A percentile compares a stretch with the other conserved stretches of the same genome.
These are phyloP conservation scores for Yamadazyma diospyri DNA, from an alignment of 1,139 yeast genomes.

Conservation along the genomic window DNA sequence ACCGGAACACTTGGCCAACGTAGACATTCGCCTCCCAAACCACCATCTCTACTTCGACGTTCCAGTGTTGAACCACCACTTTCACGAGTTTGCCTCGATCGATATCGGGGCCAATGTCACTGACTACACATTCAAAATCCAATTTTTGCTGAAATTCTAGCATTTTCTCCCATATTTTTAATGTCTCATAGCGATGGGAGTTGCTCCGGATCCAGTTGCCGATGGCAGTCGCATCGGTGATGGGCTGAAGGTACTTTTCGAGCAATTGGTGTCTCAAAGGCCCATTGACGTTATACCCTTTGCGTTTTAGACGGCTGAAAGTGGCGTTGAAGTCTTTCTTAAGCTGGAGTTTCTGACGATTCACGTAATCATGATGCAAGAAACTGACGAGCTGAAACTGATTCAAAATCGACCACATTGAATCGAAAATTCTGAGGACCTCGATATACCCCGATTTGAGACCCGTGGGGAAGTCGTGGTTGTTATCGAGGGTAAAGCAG, in stretches of 20 bases:
- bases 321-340: conserved; percentile 7
- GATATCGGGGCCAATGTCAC: conserved; percentile 20
- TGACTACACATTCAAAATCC: conserved; percentile 25
- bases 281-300: conserved; percentile 36
- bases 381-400: conserved; percentile 37
- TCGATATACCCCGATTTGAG: conserved; percentile 27
- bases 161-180: conserved; percentile 23
- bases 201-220: conserved; percentile 15
- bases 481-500: conserved; percentile 10
- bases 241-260: conserved; percentile 2
- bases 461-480: conserved; percentile 23
- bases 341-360: conserved; percentile 3
- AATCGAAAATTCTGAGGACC: conserved; percentile 19
- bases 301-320: conserved; percentile 23
- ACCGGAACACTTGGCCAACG: conserved; percentile 43
- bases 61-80: conserved; percentile 45
- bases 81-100: conserved; percentile 15
- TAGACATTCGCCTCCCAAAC: conserved; percentile 16
- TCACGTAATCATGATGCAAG: conserved; percentile 16
- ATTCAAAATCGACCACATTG: conserved; percentile 29
- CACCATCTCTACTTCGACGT: conserved; percentile 41
- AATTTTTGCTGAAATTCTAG: conserved; percentile 9
- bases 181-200: conserved; percentile 22
- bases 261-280: conserved; percentile 6
- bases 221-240: conserved; percentile 17